Conservation (phyloP, 768 basidiomycete species). For the Agaricus subrufescens region DNA sequence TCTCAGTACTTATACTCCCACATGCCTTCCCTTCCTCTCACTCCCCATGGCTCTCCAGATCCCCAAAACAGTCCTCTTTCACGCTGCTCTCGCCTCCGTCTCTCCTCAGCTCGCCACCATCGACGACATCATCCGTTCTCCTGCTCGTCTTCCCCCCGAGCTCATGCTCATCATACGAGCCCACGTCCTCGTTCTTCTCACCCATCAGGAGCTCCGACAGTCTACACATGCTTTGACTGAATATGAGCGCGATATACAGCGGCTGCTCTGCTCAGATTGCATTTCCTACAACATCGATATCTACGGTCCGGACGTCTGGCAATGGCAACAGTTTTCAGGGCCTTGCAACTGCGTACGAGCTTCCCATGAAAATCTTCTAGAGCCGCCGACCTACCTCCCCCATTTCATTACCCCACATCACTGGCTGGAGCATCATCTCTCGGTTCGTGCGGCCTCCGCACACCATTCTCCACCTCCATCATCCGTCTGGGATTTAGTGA, state of each 20-base stretch:
- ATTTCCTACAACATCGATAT: conserved; percentile 48
- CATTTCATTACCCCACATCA: conserved; percentile 35
- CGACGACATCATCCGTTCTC: conserved; percentile 29
- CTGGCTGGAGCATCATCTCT: conserved; percentile 45
- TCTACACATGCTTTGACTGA: conserved; percentile 36
- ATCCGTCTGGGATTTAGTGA: conserved; percentile 40
- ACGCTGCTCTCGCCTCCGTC: conserved; percentile 46
- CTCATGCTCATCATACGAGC: conserved; percentile 48
- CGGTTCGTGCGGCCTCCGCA: conserved; percentile 24
- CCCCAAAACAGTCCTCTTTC: conserved; percentile 33
- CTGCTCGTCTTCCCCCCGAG: conserved; percentile 39
- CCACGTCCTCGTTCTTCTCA: conserved; percentile 39
- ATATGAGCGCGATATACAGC: conserved; percentile 36
- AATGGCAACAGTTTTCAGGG: conserved; percentile 49
- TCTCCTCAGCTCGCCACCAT: conserved; percentile 42
- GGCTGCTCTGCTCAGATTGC: conserved; percentile 45
- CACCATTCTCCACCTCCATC: conserved; percentile 19
- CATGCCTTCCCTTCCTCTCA: conserved; percentile 17
- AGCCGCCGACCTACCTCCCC: conserved; percentile 12
- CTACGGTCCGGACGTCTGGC: conserved; percentile 46
- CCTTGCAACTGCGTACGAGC: conserved; percentile 40
- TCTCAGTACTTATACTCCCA: neutral
- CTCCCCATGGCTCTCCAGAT: conserved; percentile 5
- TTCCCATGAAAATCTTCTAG: neutral
- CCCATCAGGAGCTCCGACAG: conserved; percentile 33